A percentile compares a stretch with the other conserved stretches of the same genome.
These are phyloP conservation scores for Nakazawaea siamensis DNA, from an alignment of 805 yeast genomes.

Conservation along the genomic window DNA sequence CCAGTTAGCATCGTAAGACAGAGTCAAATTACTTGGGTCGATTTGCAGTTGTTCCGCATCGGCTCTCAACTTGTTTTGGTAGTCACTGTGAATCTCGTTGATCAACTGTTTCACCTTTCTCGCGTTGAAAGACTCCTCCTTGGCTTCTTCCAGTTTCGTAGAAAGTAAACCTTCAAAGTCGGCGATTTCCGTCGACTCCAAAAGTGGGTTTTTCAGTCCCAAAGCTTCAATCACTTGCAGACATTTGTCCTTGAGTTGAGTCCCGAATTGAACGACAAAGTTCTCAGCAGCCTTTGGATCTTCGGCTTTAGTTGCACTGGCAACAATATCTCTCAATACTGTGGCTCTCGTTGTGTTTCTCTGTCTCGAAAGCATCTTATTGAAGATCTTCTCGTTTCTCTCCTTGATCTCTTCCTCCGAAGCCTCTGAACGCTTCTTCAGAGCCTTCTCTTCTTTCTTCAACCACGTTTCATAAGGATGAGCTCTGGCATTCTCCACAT, in stretches of 20 bases:
- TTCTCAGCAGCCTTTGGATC: constrained; percentile 14
- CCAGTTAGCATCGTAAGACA: constrained; percentile 33
- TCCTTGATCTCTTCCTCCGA: constrained; percentile 14
- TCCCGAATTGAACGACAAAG: constrained; percentile 30
- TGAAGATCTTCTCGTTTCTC: constrained; percentile 29
- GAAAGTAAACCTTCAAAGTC: constrained; percentile 32
- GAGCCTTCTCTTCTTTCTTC: constrained; percentile 35
- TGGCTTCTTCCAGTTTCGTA: constrained; percentile 32
- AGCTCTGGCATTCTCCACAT: constrained; percentile 48
- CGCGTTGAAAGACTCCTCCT: constrained; percentile 21
- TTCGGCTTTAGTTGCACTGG: constrained; percentile 16
- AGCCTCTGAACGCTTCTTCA: constrained; percentile 23
- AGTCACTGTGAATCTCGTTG: constrained; percentile 23
- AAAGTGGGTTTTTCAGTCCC: constrained; percentile 15
- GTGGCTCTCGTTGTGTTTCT: constrained; percentile 34
- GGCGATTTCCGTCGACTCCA: constrained; percentile 13
- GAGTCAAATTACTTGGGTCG: constrained; percentile 2
- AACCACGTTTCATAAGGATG: constrained; percentile 54
- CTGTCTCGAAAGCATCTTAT: constrained; percentile 24
- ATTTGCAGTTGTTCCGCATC: constrained; percentile 13
- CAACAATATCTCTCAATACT: constrained; percentile 35
- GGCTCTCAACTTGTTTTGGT: constrained; percentile 23
- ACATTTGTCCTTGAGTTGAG: constrained; percentile 23
- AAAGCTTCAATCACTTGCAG: constrained; percentile 25
- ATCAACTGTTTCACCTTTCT: constrained; percentile 24